Base-by-base conservation (phyloP, 495 filamentous ascomycete genomes). In the Penicillium malachiteum region DNA sequence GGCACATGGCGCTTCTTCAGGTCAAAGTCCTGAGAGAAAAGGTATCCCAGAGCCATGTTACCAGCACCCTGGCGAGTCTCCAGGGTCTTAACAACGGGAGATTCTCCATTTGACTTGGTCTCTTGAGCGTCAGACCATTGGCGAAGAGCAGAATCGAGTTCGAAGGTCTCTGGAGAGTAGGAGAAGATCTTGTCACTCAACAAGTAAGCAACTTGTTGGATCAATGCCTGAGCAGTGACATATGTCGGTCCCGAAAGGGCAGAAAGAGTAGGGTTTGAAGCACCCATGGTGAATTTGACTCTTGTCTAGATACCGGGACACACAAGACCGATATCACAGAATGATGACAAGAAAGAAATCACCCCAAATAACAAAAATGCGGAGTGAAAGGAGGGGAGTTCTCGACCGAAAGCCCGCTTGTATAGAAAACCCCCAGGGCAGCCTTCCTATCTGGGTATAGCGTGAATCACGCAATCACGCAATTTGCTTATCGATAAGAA, bases 141-240 rank as follows among this genome's bases (percentile, higher is more conserved):
- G 67, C 86, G 87, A 13, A 88, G 84, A 31, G 92, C 88, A 47
- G 83, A 65, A 72, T 97, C 93, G 46, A 98, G 80, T 63, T 93
- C 87, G 64, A 96, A 97, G 26, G 89, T 87, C 61, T 96, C 88
- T 8, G 92, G 91, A 13, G 95, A 97, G 76, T 96, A 97, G 35
- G 92, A 88, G 76, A 96, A 98, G 71, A 97, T 84, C 77, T 94
- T 95, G 78, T 97, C 91, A 54, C 91, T 96, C 55, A 98, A 81
- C 48, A 87, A 77, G 71, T 96, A 97, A 48, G 94, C 88, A 54
- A 96, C 91, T 73, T 98, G 94, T 75, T 98, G 95, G 55, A 97
- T 87, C 52, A 98, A 80, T 17, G 87, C 84, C 73, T 97, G 95
- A 42, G 91, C 86, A 33, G 92, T 96, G 39, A 89, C 78, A 79